Evolutionary conservation across 2,329 filamentous ascomycete species (phyloP).

Genomic region (Colletotrichum sp.): DNA sequence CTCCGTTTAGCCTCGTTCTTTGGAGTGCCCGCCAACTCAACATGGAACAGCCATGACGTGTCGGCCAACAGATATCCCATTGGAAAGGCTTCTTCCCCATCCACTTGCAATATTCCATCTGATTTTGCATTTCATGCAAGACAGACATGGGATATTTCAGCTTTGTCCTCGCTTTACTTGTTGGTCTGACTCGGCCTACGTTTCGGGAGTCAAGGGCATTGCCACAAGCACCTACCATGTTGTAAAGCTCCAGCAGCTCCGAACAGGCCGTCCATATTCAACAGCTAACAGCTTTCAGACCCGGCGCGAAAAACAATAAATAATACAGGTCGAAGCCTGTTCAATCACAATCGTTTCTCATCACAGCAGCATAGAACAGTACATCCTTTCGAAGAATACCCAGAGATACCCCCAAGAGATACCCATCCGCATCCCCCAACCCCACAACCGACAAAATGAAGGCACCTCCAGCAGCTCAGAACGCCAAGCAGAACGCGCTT

Average conservation of each 20-base stretch:
- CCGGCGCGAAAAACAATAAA: slow-evolving; percentile 16
- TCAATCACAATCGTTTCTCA: background rate
- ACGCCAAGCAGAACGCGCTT: slow-evolving; percentile 19
- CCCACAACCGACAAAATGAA: slow-evolving; percentile 3
- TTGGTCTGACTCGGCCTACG: slow-evolving; percentile 13
- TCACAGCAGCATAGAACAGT: slow-evolving; percentile 14
- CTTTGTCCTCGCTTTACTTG: slow-evolving; percentile 19
- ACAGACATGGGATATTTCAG: slow-evolving; percentile 18
- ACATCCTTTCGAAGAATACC: slow-evolving; percentile 7
- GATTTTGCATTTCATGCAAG: slow-evolving; percentile 16
- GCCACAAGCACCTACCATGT: slow-evolving; percentile 21
- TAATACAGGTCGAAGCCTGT: slow-evolving; percentile 11
- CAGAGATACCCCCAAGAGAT: slow-evolving; percentile 18
- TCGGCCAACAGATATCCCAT: background rate
- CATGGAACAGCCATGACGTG: slow-evolving; percentile 21
- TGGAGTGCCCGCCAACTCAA: slow-evolving; percentile 6
- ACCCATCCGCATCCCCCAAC: background rate
- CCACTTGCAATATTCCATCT: slow-evolving; percentile 14
- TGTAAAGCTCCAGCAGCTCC: slow-evolving; percentile 21
- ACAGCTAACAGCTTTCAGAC: background rate
- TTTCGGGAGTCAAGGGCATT: slow-evolving; percentile 19
- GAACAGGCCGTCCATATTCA: slow-evolving; percentile 8
- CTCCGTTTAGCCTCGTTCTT: background rate
- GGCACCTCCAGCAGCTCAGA: slow-evolving; percentile 13
- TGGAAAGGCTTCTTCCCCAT: slow-evolving; percentile 3